Percentiles rank a stretch among this genome's conserved stretches.
These are phyloP conservation scores for Metschnikowia amazonensis DNA, from an alignment of 805 yeast genomes.

Conservation along the genomic window DNA sequence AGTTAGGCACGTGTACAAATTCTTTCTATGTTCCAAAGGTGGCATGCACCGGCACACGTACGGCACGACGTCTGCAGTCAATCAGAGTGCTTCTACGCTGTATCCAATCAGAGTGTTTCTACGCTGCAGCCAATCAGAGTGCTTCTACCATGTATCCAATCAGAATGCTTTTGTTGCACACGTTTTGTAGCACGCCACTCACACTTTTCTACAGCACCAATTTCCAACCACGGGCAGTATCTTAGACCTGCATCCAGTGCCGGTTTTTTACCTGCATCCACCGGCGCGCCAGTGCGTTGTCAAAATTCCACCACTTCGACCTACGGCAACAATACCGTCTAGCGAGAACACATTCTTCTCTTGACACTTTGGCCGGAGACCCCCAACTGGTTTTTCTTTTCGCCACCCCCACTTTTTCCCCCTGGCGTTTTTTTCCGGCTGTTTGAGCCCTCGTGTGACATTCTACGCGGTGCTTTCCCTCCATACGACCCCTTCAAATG, in stretches of 20 bases:
- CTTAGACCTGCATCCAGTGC: background rate
- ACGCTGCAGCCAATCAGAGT: too few relatives aligned
- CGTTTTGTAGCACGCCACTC: too few relatives aligned
- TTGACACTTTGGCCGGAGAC: conserved; percentile 1
- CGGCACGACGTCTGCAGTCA: too few relatives aligned
- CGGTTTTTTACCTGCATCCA: background rate
- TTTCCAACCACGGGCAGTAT: too few relatives aligned
- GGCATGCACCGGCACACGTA: too few relatives aligned
- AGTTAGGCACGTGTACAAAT: too few relatives aligned
- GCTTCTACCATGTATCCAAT: too few relatives aligned
- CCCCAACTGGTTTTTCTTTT: background rate
- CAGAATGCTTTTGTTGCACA: too few relatives aligned
- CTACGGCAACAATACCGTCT: conserved; percentile 2
- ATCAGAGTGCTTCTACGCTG: too few relatives aligned
- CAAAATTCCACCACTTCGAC: conserved; percentile 2
- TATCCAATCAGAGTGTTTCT: too few relatives aligned
- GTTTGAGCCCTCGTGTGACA: background rate
- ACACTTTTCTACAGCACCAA: too few relatives aligned
- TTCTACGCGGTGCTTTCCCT: background rate
- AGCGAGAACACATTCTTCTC: conserved; percentile 3
- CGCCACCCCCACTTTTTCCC: background rate
- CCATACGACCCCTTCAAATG: conserved; percentile 10
- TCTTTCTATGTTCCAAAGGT: too few relatives aligned
- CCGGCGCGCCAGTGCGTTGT: conserved; percentile 5
- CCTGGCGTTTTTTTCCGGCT: background rate